phyloP scores from a whole-genome alignment of 768 basidiomycete genomes.

The Xerocomus potaroensis region DNA sequence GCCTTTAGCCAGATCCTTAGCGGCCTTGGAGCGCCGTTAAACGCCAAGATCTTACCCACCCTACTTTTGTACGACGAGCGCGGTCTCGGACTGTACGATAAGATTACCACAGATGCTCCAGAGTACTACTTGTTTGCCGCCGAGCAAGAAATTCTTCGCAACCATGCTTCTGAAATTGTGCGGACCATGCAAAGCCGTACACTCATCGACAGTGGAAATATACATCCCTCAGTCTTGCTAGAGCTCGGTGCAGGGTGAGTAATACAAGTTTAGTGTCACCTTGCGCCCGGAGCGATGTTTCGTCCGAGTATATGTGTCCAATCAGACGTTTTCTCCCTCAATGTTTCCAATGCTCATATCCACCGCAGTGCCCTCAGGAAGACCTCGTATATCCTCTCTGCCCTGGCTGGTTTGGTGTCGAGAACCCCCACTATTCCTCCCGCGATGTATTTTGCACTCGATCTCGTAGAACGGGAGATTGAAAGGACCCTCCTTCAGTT shows the following conservation, averaged over 20 bases:
- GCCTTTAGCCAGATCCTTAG: slow-evolving; percentile 44
- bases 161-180: slow-evolving; percentile 70
- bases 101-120: slow-evolving; percentile 68
- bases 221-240: slow-evolving; percentile 58
- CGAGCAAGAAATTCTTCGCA: slow-evolving; percentile 81
- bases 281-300: neutral
- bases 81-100: slow-evolving; percentile 83
- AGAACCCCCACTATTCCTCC: slow-evolving; percentile 37
- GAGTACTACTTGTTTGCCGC: slow-evolving; percentile 91
- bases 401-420: slow-evolving; percentile 55
- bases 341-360: slow-evolving; percentile 8
- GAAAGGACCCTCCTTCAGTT: slow-evolving; percentile 73
- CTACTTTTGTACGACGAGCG: slow-evolving; percentile 82
- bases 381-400: slow-evolving; percentile 77
- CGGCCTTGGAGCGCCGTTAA: slow-evolving; percentile 52
- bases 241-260: slow-evolving; percentile 95
- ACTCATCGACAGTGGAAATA: slow-evolving; percentile 13
- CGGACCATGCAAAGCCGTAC: slow-evolving; percentile 54
- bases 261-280: neutral
- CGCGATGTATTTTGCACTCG: slow-evolving; percentile 87
- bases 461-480: slow-evolving; percentile 85
- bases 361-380: slow-evolving; percentile 72
- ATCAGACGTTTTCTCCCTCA: neutral
- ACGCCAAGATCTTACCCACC: slow-evolving; percentile 69
- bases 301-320: neutral